A percentile compares a stretch with the other conserved stretches of the same genome.
These are phyloP conservation scores for Vitis riparia DNA, from an alignment of 164 flowering plant genomes.

Conservation along the genomic window DNA sequence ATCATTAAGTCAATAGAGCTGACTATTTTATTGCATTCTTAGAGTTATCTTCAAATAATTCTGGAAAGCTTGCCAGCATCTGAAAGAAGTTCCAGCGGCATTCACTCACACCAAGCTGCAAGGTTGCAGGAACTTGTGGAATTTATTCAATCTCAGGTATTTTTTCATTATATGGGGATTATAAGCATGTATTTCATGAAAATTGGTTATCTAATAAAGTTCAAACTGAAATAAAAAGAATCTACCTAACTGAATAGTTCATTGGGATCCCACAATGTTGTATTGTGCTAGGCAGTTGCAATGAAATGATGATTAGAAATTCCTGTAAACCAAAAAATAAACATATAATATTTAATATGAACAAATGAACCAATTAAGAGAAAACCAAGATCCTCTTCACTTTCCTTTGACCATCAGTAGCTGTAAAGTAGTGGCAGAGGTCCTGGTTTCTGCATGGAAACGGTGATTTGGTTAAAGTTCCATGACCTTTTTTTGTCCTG, in stretches of 20 bases:
- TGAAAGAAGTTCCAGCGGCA: slow-evolving; percentile 68
- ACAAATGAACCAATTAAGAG: no score
- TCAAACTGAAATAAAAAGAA: background rate
- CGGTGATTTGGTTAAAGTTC: no score
- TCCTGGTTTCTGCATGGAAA: no score
- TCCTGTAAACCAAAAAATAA: no score
- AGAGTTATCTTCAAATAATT: slow-evolving; percentile 94
- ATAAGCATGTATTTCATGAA: background rate
- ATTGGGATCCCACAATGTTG: background rate
- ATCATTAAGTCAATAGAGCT: background rate
- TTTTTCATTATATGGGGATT: background rate
- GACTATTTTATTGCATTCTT: slow-evolving; percentile 7
- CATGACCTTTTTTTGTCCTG: no score
- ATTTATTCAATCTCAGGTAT: slow-evolving; percentile 88
- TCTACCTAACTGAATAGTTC: background rate
- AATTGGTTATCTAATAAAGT: background rate
- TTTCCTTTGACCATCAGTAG: no score
- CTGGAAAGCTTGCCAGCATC: slow-evolving; percentile 71
- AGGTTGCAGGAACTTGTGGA: slow-evolving; percentile 92
- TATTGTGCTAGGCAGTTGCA: background rate
- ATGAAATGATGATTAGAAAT: background rate
- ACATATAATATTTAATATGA: no score
- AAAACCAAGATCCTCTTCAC: no score
- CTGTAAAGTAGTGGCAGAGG: no score
- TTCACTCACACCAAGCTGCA: slow-evolving; percentile 80